Evolutionary conservation across 179 eudicot species (phyloP), one percentile per base, ranked within the genome.

Genomic region (Carnegiea gigantea): DNA sequence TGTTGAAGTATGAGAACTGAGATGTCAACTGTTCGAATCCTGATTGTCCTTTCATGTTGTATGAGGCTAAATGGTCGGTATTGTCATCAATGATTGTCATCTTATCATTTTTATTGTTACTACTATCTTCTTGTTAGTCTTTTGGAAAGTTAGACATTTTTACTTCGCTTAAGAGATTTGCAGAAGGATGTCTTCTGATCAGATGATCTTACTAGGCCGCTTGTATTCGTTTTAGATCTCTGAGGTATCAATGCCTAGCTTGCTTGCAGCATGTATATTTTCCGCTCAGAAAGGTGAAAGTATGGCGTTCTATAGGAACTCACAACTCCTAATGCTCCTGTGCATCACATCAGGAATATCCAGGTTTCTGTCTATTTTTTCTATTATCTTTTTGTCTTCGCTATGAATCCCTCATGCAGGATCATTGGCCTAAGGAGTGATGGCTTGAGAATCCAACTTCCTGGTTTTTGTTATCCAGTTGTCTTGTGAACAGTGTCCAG

Each of bases 271-370:
- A 38, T 87, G 89, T 33, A 84, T 90, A 72, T 90, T 90, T 72
- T 86, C 91, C 38, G 91, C 92, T 71, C 90, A 90, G 84, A 90
- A 84, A n/a, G 90, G 89, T 68, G 86, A 86, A 53, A 77, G 73
- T 28, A 43, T 76, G 68, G 81, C 82, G 51, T 87, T 90, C 83
- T 86, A 76, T 60, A 83, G 73, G 76, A 90, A 82, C 73, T 80
- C 88, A 15, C 75, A 64, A 76, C 75, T 86, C 49, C 73, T 88
- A 80, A 46, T 82, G 67, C 72, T 86, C 28, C 67, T 90, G 85
- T 88, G 92, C 65, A 44, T 88, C 59, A 77, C 70, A 65, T 88
- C 92, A 40, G 92, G 92, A 64, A 64, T 87, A 77, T 90, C 83
- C 88, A 90, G 92, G 92, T 89, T 57, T 9, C 44, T 62, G 46